phyloP scores from a whole-genome alignment of 331 rosid species.

The Arachis monticola region DNA sequence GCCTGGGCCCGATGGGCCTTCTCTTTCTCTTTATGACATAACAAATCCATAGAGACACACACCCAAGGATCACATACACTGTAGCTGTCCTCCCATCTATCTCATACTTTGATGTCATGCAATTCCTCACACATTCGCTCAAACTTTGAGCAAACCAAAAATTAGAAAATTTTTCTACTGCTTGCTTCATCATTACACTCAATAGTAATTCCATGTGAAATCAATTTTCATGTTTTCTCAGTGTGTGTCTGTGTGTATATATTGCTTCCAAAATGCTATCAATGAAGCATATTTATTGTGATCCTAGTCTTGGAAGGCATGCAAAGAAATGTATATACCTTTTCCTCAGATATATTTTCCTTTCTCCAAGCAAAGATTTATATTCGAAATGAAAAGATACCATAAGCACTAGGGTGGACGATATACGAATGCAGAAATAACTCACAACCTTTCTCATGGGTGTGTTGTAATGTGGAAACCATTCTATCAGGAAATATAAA shows the following conservation, averaged over 20 bases:
- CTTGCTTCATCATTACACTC: conserved; percentile 18
- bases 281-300: conserved; percentile 8
- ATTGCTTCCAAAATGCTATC: conserved; percentile 13
- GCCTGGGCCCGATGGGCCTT: conserved; percentile 8
- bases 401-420: neutral
- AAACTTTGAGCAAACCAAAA: neutral
- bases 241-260: neutral
- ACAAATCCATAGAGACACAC: conserved; percentile 2
- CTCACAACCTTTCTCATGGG: too few species aligned
- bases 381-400: neutral
- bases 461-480: too few species aligned
- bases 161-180: conserved; percentile 3
- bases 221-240: neutral
- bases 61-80: conserved; percentile 15
- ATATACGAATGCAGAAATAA: neutral
- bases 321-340: conserved; percentile 25
- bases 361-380: neutral
- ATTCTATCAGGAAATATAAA: too few species aligned
- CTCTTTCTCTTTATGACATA: conserved; percentile 1
- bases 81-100: conserved; percentile 7
- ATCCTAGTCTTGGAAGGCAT: conserved; percentile 37
- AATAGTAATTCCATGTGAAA: neutral
- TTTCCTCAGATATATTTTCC: neutral
- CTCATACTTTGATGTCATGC: conserved; percentile 31
- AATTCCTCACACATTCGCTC: conserved; percentile 1